phyloP scores from a whole-genome alignment of 129 eudicot species.

The Lonicera japonica region DNA sequence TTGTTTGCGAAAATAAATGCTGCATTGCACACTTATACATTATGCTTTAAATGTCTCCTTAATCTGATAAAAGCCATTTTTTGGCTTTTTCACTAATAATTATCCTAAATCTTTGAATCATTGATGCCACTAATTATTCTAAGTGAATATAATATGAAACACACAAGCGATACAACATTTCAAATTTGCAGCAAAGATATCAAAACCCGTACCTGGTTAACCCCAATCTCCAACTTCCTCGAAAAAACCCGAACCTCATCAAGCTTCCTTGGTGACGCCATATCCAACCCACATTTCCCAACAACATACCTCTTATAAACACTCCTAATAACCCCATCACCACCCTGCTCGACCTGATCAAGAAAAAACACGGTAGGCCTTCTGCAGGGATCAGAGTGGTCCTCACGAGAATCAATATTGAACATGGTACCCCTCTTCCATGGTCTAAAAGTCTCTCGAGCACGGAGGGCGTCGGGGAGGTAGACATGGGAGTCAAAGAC shows the following conservation, averaged over 20 bases:
- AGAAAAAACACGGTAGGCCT: slow-evolving; percentile 57
- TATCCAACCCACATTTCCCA: slow-evolving; percentile 38
- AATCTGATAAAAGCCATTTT: too few relatives aligned
- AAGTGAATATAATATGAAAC: neutral
- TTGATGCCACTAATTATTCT: too few relatives aligned
- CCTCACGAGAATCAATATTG: slow-evolving; percentile 39
- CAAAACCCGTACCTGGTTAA: slow-evolving; percentile 47
- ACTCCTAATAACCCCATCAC: slow-evolving; percentile 25
- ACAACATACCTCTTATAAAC: slow-evolving; percentile 27
- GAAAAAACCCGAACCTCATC: slow-evolving; percentile 61
- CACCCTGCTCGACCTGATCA: slow-evolving; percentile 20
- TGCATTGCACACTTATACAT: too few relatives aligned
- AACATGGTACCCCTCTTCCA: slow-evolving; percentile 38
- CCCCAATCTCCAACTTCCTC: slow-evolving; percentile 34
- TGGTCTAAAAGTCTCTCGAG: slow-evolving; percentile 51
- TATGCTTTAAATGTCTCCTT: too few relatives aligned
- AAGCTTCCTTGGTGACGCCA: slow-evolving; percentile 50
- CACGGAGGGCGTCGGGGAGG: slow-evolving; percentile 52
- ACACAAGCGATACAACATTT: neutral
- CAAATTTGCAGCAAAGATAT: neutral
- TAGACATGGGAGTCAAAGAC: slow-evolving; percentile 40
- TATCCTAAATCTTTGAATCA: too few relatives aligned
- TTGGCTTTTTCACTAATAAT: too few relatives aligned
- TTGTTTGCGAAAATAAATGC: too few relatives aligned
- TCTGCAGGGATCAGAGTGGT: slow-evolving; percentile 50